Evolutionary conservation across 2,329 filamentous ascomycete genomes (phyloP).

Genomic region (Pseudogymnoascus verrucosus): DNA sequence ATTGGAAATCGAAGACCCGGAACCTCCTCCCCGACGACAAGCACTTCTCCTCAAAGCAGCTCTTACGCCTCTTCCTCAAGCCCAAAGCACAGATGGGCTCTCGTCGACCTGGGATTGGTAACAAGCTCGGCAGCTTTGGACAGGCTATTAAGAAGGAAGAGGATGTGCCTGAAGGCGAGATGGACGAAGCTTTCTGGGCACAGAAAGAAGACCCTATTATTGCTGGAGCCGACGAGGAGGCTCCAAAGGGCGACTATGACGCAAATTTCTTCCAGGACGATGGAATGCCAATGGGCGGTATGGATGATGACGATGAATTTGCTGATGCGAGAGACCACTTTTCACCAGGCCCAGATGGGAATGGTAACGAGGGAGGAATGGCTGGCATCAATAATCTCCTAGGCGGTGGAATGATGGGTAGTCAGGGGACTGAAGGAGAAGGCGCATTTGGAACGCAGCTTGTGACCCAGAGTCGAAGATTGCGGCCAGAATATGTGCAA

Average conservation of each 20-base stretch:
- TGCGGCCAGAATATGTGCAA: slow-evolving; percentile 61
- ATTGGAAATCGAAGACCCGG: slow-evolving; percentile 89
- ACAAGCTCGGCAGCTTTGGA: slow-evolving; percentile 34
- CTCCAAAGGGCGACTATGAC: slow-evolving; percentile 75
- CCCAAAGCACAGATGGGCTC: slow-evolving; percentile 78
- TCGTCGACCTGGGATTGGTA: slow-evolving; percentile 46
- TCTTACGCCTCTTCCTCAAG: slow-evolving; percentile 87
- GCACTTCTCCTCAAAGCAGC: slow-evolving; percentile 90
- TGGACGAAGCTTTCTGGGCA: slow-evolving; percentile 96
- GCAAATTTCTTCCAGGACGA: slow-evolving; percentile 97
- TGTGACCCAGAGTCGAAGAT: slow-evolving; percentile 54
- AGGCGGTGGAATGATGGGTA: slow-evolving; percentile 42
- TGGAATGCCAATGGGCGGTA: slow-evolving; percentile 57
- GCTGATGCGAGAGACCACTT: slow-evolving; percentile 75
- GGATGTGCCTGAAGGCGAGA: slow-evolving; percentile 60
- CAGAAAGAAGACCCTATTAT: slow-evolving; percentile 46
- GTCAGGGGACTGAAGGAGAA: slow-evolving; percentile 31
- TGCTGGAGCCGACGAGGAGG: slow-evolving; percentile 46
- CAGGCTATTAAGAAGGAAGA: slow-evolving; percentile 40
- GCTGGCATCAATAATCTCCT: slow-evolving; percentile 44
- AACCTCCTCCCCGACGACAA: slow-evolving; percentile 96
- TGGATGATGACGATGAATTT: slow-evolving; percentile 62
- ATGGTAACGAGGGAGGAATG: slow-evolving; percentile 36
- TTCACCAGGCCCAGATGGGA: slow-evolving; percentile 53
- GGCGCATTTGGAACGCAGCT: slow-evolving; percentile 56